Percentiles rank a stretch among this genome's conserved stretches.
phyloP scores from a whole-genome alignment of 257 asterid genomes.

The Capsicum chinense region DNA sequence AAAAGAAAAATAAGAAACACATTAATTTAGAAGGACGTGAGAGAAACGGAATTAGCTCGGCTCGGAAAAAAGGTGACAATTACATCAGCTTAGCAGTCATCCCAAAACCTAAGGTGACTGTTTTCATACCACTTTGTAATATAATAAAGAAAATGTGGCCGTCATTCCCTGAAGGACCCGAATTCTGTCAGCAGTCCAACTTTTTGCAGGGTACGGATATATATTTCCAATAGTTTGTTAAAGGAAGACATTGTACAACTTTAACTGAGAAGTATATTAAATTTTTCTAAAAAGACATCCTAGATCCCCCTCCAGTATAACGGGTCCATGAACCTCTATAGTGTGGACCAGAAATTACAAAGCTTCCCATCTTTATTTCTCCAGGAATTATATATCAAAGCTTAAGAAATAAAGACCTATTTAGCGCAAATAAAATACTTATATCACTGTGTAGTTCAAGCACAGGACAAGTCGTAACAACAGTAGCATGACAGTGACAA shows the following conservation, averaged over 20 bases:
- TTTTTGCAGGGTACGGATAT: background rate
- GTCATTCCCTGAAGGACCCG: background rate
- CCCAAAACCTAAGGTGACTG: constrained; percentile 4
- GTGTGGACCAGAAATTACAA: background rate
- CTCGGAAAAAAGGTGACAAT: background rate
- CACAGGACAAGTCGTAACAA: background rate
- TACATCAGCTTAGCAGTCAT: background rate
- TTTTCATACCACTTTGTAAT: background rate
- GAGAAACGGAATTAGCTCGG: background rate
- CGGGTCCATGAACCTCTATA: background rate
- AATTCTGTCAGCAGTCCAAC: background rate
- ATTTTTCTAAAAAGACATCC: background rate
- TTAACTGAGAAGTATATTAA: constrained; percentile 6
- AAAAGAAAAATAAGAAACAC: background rate
- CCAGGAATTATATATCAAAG: background rate
- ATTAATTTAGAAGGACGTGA: background rate
- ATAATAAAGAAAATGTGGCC: background rate
- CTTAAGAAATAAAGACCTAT: background rate
- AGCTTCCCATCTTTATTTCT: background rate
- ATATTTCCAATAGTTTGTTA: background rate
- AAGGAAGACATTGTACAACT: background rate
- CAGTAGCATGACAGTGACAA: background rate
- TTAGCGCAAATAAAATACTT: background rate
- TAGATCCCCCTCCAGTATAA: background rate
- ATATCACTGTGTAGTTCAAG: background rate